A percentile compares a stretch with the other conserved stretches of the same genome.
Evolutionary conservation across 495 filamentous ascomycete genomes (phyloP).

Genomic region (Xylaria scruposa): DNA sequence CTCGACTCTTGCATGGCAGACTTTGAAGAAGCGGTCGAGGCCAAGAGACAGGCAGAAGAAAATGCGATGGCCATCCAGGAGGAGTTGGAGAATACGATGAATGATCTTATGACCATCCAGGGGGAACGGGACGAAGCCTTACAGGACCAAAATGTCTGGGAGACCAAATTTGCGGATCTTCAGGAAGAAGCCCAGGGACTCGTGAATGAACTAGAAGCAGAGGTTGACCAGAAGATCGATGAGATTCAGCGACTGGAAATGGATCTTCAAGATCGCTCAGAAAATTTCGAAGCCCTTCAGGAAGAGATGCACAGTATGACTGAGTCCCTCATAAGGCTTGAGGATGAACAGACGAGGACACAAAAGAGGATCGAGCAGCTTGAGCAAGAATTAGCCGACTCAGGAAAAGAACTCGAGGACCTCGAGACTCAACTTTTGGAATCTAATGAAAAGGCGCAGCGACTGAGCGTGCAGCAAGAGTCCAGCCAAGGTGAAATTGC

Average conservation of each 20-base stretch:
- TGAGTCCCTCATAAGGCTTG: slow-evolving; percentile 81
- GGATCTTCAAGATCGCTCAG: slow-evolving; percentile 72
- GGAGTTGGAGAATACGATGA: slow-evolving; percentile 75
- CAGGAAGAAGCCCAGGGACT: slow-evolving; percentile 82
- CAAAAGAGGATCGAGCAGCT: slow-evolving; percentile 68
- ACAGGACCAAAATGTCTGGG: slow-evolving; percentile 76
- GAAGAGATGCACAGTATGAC: slow-evolving; percentile 89
- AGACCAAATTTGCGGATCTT: slow-evolving; percentile 79
- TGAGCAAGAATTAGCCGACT: slow-evolving; percentile 75
- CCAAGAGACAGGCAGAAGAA: slow-evolving; percentile 64
- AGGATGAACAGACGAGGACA: slow-evolving; percentile 81
- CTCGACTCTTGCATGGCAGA: slow-evolving; percentile 72
- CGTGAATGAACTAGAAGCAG: slow-evolving; percentile 80
- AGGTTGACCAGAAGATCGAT: slow-evolving; percentile 73
- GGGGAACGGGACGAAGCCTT: slow-evolving; percentile 87
- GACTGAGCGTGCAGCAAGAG: slow-evolving; percentile 88
- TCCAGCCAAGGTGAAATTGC: slow-evolving; percentile 91
- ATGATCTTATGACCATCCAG: slow-evolving; percentile 82
- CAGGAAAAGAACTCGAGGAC: slow-evolving; percentile 77
- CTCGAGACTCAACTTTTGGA: slow-evolving; percentile 78
- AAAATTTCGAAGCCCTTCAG: slow-evolving; percentile 85
- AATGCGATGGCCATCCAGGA: slow-evolving; percentile 70
- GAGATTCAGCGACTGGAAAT: slow-evolving; percentile 74
- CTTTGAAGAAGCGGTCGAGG: slow-evolving; percentile 65
- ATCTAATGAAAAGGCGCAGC: slow-evolving; percentile 81